Percentiles rank a stretch among this genome's conserved stretches.
Evolutionary conservation across 2,329 filamentous ascomycete species (phyloP).

Genomic region (Xylariaceae sp.): DNA sequence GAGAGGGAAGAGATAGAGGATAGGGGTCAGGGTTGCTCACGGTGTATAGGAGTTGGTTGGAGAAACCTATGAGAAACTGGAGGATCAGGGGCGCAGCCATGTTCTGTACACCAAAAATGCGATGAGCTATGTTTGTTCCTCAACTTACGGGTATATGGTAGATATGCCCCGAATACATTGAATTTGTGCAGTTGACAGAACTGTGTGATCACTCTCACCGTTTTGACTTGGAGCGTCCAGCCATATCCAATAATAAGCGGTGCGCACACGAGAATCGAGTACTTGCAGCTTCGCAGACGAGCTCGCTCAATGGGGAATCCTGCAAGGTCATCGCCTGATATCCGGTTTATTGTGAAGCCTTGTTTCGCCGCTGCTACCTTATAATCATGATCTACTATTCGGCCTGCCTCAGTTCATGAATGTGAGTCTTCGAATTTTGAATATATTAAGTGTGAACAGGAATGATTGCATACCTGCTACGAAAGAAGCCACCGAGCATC

Average conservation of each 20-base stretch:
- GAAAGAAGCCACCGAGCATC: conserved; percentile 8
- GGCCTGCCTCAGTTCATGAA: too few relatives aligned
- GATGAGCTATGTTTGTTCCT: too few relatives aligned
- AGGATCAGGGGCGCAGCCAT: conserved; percentile 13
- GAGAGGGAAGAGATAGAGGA: too few relatives aligned
- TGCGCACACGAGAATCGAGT: conserved; percentile 2
- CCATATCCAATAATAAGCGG: conserved; percentile 12
- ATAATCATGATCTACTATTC: conserved; percentile 12
- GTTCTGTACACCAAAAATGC: conserved; percentile 10
- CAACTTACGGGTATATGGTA: background rate
- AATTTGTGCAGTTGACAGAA: too few relatives aligned
- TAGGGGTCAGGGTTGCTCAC: background rate
- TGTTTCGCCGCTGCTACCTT: background rate
- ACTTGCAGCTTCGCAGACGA: conserved; percentile 5
- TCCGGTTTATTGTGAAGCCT: background rate
- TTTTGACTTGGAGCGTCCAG: conserved; percentile 7
- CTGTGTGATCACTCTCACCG: too few relatives aligned
- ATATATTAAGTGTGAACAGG: too few relatives aligned
- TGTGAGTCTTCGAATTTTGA: too few relatives aligned
- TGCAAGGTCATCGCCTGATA: background rate
- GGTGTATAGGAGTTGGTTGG: conserved; percentile 10
- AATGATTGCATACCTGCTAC: too few relatives aligned
- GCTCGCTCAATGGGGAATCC: conserved; percentile 12
- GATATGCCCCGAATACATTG: background rate
- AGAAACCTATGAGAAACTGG: conserved; percentile 18